Evolutionary conservation across 1,139 yeast species (phyloP), one percentile per base, ranked within the genome.

Genomic region (Debaryomyces sp.): DNA sequence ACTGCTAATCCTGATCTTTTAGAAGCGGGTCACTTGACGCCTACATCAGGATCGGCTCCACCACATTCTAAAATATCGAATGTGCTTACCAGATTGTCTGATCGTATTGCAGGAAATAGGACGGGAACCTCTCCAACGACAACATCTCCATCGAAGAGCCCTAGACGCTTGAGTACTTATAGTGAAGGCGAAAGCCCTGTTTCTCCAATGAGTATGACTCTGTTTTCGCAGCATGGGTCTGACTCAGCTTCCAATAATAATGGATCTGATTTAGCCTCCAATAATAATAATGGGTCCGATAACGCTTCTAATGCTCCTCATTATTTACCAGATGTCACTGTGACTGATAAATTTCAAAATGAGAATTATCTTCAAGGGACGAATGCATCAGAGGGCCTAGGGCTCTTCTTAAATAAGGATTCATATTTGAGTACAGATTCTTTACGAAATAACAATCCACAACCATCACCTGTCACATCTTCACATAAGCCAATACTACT

Each of bases 81-180:
- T 47, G 62, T 67, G 4, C 52, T 75, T 33, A 55, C 75, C 3
- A 57, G 76, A 48, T 64, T 75, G 2, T 71, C 78, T 0, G 77
- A 75, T 46, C 70, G 80, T 55, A 68, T 75, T 44, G 79, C 78
- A 1, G 80, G 80, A 5, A 51, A 67, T 12, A 71, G 69, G 30
- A 39, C 50, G 6, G 50, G 41, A 9, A 49, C 61, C 1, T 48
- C 59, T 9, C 57, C 61, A 4, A 44, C 43, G 9, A 24, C 45
- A 9, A 24, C 34, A 33, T 26, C 39, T 12, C 43, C 43, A 15
- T 30, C 43, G 22, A 41, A 41, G 12, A 41, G 27, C n/a, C 27
- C 27, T 12, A 30, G 21, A 21, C 24, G 18, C 9, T 17, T 29
- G 13, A 30, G 43, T n/a, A 5, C 21, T 12, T 21, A 35, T 22